These are phyloP conservation scores for Pythium vanterpoolii DNA, from an alignment of 352 stramenopile genomes.

Conservation along the genomic window DNA sequence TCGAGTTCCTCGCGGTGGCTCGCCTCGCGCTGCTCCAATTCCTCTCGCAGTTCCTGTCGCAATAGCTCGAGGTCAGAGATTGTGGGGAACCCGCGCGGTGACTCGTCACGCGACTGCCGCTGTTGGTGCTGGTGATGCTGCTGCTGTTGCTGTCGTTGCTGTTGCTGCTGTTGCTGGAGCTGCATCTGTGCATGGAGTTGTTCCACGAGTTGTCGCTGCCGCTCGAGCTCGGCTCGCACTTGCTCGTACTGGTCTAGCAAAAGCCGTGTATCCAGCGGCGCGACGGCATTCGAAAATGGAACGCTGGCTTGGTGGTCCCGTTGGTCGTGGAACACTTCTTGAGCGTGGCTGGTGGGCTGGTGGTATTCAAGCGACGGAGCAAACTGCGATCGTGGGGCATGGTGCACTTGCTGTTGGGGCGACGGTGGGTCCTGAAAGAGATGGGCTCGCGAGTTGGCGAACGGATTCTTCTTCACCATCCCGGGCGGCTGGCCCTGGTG, in stretches of 20 bases:
- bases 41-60: constrained; percentile 43
- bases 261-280: constrained; percentile 9
- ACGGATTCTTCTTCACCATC: constrained; percentile 33
- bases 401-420: constrained; percentile 2
- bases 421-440: constrained; percentile 42
- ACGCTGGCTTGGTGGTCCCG: neutral
- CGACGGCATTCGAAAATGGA: neutral
- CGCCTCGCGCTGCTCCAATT: constrained; percentile 46
- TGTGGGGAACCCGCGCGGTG: constrained; percentile 22
- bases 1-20: constrained; percentile 49
- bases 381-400: neutral
- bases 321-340: neutral
- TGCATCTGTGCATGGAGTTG: constrained; percentile 52
- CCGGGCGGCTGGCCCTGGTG: neutral
- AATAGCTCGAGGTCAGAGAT: constrained; percentile 57
- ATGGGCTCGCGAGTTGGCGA: constrained; percentile 47
- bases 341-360: neutral
- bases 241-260: constrained; percentile 54
- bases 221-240: constrained; percentile 43
- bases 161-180: constrained; percentile 32
- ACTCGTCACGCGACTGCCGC: constrained; percentile 1
- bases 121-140: constrained; percentile 33
- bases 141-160: constrained; percentile 40
- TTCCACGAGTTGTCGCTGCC: constrained; percentile 51
- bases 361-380: neutral